Base-by-base conservation (phyloP, 2,329 filamentous ascomycete genomes). In the Salinomyces thailandicus region DNA sequence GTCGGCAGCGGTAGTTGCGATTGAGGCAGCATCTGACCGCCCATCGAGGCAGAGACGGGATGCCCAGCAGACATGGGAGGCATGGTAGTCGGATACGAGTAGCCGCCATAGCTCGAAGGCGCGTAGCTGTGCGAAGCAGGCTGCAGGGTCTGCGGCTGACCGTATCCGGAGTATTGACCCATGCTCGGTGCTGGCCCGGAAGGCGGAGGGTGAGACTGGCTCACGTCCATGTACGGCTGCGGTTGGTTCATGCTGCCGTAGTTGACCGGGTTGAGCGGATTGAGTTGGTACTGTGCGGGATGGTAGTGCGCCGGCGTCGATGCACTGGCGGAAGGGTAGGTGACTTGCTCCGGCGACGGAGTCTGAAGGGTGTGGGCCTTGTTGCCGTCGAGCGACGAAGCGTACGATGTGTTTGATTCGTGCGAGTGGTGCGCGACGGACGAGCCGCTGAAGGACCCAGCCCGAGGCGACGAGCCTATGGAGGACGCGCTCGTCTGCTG, bases 221-320 rank as follows among this genome's bases (percentile, higher is more conserved):
- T 47, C 38, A 53, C 52, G 61, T 93, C 91, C 79, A 93, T 83
- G 52, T 93, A 89, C 50, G 77, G 71, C 54, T 77, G 75, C 52
- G 74, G 73, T 62, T 81, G 80, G 67, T 93, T 93, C 87, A 95
- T 94, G 62, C 61, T 67, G 60, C 54, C 56, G 57, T 68, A 68
- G 26, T 30, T 31, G 24, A 47, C 42, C 12, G 42, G 31, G 15
- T 33, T 33, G 8, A 33, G 18, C 15, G 31, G 18, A 33, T 33
- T 18, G 7, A 19, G 31, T 17, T 18, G 28, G 34, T 32, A 35
- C 37, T 31, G 30, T 38, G 34, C 41, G 36, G 31, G 31, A 40
- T 14, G 20, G 31, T 15, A 24, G n/a, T 34, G 37, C 33, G 43
- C 31, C 33, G 42, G 40, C 37, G 43, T 18, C 31, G 37, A 33